Evolutionary conservation across 2,329 filamentous ascomycete genomes (phyloP).

Genomic region (Paraphoma chrysanthemicola): DNA sequence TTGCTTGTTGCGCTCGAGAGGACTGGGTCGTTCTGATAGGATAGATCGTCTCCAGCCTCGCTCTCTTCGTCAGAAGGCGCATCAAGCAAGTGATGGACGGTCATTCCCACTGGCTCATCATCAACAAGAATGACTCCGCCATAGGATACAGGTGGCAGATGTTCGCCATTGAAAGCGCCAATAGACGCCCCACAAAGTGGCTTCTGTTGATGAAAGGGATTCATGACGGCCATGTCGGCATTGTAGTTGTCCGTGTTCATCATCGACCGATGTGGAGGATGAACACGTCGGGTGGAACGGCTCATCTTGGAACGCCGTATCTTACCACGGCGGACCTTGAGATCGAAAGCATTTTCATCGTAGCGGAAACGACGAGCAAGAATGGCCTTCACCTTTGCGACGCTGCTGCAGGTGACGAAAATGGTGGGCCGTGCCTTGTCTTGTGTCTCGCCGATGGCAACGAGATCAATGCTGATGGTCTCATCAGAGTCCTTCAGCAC

Average conservation of each 20-base stretch:
- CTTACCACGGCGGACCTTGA: conserved; percentile 76
- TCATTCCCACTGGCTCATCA: conserved; percentile 87
- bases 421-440: conserved; percentile 74
- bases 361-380: conserved; percentile 75
- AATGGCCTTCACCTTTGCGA: conserved; percentile 73
- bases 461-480: conserved; percentile 78
- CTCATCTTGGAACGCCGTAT: conserved; percentile 67
- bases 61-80: conserved; percentile 61
- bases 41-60: conserved; percentile 49
- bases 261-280: conserved; percentile 49
- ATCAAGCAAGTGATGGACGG: conserved; percentile 95
- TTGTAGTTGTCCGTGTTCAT: conserved; percentile 45
- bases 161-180: conserved; percentile 84
- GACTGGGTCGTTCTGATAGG: conserved; percentile 32
- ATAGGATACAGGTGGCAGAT: conserved; percentile 89
- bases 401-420: conserved; percentile 77
- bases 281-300: conserved; percentile 36
- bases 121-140: conserved; percentile 88
- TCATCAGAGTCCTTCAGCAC: conserved; percentile 78
- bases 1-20: conserved; percentile 53
- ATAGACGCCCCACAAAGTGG: conserved; percentile 91
- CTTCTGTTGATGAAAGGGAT: conserved; percentile 77
- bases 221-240: conserved; percentile 58
- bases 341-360: conserved; percentile 67
- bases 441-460: conserved; percentile 74